These are phyloP conservation scores for Albatrellus sp. DNA, from an alignment of 1,284 basidiomycete genomes.

Conservation along the genomic window DNA sequence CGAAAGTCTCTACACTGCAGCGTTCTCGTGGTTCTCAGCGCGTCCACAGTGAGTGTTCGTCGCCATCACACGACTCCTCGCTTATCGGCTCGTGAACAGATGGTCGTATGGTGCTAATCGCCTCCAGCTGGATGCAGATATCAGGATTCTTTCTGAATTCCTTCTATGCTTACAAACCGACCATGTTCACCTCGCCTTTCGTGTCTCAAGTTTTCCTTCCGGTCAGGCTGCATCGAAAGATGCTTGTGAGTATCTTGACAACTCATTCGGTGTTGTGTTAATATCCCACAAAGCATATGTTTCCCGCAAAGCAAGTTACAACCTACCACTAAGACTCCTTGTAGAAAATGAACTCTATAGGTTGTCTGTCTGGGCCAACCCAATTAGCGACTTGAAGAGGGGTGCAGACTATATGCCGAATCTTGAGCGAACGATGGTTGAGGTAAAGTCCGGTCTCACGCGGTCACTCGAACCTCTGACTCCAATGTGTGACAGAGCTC, in stretches of 20 bases:
- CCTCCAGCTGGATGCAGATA: conserved; percentile 81
- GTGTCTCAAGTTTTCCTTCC: conserved; percentile 61
- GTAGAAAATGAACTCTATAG: conserved; percentile 87
- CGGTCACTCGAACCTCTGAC: conserved; percentile 6
- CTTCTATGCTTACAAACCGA: conserved; percentile 68
- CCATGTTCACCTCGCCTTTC: conserved; percentile 47
- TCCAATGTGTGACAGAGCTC: conserved; percentile 31
- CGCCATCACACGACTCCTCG: background rate
- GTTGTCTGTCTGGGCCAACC: conserved; percentile 86
- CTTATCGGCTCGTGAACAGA: conserved; percentile 24
- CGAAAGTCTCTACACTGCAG: conserved; percentile 66
- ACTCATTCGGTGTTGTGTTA: background rate
- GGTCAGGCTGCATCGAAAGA: conserved; percentile 32
- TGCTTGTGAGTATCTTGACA: conserved; percentile 26
- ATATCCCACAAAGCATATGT: conserved; percentile 8
- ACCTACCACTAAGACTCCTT: conserved; percentile 67
- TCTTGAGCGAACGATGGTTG: conserved; percentile 47
- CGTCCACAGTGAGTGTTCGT: conserved; percentile 61
- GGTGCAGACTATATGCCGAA: conserved; percentile 45
- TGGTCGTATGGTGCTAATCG: conserved; percentile 94
- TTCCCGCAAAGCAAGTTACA: conserved; percentile 43
- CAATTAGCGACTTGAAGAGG: conserved; percentile 63
- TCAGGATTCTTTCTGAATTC: conserved; percentile 81
- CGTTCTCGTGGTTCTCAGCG: conserved; percentile 88
- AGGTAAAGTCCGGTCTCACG: conserved; percentile 29